These are phyloP conservation scores for Sporothrix luriei DNA, from an alignment of 2,329 filamentous ascomycete species.

Conservation along the genomic window DNA sequence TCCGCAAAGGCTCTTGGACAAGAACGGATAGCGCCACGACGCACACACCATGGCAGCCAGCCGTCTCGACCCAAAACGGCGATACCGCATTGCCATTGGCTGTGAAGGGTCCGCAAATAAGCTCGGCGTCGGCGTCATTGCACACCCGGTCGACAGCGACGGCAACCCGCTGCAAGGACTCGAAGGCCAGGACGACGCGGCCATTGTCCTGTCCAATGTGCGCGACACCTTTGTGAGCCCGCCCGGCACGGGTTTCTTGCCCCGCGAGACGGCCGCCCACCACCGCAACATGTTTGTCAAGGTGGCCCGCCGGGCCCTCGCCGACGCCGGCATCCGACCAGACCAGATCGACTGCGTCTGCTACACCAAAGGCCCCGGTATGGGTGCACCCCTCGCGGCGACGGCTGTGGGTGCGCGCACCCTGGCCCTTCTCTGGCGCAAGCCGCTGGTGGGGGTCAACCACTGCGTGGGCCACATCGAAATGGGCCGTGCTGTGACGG, in stretches of 20 bases:
- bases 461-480: slow-evolving; percentile 99
- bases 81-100: slow-evolving; percentile 58
- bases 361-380: slow-evolving; percentile 93
- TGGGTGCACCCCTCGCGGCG: slow-evolving; percentile 88
- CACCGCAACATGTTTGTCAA: slow-evolving; percentile 83
- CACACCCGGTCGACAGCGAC: slow-evolving; percentile 58
- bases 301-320: slow-evolving; percentile 78
- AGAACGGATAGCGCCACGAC: not conserved
- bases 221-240: slow-evolving; percentile 92
- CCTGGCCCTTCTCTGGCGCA: slow-evolving; percentile 79
- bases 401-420: slow-evolving; percentile 83
- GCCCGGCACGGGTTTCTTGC: slow-evolving; percentile 90
- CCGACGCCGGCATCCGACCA: slow-evolving; percentile 63
- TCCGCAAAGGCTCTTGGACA: not conserved
- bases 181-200: slow-evolving; percentile 50
- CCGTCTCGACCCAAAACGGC: slow-evolving; percentile 38
- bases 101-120: slow-evolving; percentile 97
- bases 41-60: not conserved
- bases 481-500: slow-evolving; percentile 93
- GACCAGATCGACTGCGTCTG: slow-evolving; percentile 85
- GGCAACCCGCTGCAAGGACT: slow-evolving; percentile 30
- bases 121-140: slow-evolving; percentile 89
- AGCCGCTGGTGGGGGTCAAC: slow-evolving; percentile 91
- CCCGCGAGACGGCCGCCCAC: slow-evolving; percentile 92
- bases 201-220: slow-evolving; percentile 84